These are phyloP conservation scores for Marsdenia floribunda DNA, from an alignment of 257 asterid species.

Conservation along the genomic window DNA sequence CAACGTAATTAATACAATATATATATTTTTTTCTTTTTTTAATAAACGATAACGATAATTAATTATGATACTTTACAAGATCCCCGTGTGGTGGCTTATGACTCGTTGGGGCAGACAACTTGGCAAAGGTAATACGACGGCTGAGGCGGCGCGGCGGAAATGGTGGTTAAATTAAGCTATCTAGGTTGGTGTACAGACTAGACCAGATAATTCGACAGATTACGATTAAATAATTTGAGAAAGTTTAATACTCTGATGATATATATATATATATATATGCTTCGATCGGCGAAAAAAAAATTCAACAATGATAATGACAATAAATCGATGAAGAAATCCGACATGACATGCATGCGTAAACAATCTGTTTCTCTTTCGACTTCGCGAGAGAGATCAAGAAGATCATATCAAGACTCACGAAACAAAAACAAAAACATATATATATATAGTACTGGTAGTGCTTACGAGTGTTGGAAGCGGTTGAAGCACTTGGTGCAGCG, in stretches of 20 bases:
- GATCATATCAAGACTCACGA: not conserved
- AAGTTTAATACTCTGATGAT: not conserved
- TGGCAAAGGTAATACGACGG: not conserved
- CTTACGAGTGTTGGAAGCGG: slow-evolving; percentile 97
- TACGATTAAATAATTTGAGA: not conserved
- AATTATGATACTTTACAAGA: not conserved
- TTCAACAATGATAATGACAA: slow-evolving; percentile 1
- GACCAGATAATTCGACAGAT: too few relatives aligned
- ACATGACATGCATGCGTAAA: slow-evolving; percentile 21
- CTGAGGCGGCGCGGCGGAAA: slow-evolving; percentile 10
- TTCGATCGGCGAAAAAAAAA: not conserved
- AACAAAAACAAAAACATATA: not conserved
- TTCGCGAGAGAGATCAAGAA: not conserved
- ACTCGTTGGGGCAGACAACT: not conserved
- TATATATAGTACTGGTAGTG: not conserved
- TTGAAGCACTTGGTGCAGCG: slow-evolving; percentile 80
- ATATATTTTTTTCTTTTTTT: too few relatives aligned
- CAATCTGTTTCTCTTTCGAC: not conserved
- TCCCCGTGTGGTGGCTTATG: not conserved
- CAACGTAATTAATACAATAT: not conserved
- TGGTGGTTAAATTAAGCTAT: slow-evolving; percentile 3
- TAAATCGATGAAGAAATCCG: not conserved
- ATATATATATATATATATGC: not conserved
- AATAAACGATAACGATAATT: not conserved
- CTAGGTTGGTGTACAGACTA: not conserved